These are phyloP conservation scores for Conringia planisiliqua DNA, from an alignment of 345 rosid genomes.

Conservation along the genomic window DNA sequence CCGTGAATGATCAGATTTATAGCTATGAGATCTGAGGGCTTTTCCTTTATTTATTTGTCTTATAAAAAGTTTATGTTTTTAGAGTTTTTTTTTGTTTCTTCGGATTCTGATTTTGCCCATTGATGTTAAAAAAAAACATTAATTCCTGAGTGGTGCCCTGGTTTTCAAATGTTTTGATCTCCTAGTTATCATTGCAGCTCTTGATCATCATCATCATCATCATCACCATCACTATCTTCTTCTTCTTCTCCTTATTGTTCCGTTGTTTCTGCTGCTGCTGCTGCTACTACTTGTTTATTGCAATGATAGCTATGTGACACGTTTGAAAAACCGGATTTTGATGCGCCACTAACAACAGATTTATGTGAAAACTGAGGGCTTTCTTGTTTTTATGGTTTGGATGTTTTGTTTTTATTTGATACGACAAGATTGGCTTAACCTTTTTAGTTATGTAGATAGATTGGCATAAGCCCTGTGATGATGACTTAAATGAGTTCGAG, in stretches of 20 bases:
- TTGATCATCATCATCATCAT: constrained; percentile 16
- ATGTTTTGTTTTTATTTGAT: not conserved
- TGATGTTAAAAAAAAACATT: not conserved
- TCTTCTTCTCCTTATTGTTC: not conserved
- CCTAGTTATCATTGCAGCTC: not conserved
- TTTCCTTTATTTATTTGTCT: too few relatives aligned
- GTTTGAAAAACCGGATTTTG: constrained; percentile 2
- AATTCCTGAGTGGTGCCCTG: constrained; percentile 23
- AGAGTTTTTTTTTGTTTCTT: not conserved
- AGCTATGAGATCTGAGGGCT: constrained; percentile 67
- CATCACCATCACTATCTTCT: constrained; percentile 9
- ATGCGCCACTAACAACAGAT: constrained; percentile 12
- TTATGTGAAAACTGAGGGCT: not conserved
- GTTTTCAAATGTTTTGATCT: not conserved
- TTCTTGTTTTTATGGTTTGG: not conserved
- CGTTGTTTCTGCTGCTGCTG: not conserved
- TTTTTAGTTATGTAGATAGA: not conserved
- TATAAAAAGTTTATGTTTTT: not conserved
- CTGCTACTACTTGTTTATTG: not conserved
- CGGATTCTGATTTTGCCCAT: not conserved
- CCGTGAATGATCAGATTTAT: constrained; percentile 39
- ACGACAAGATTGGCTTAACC: not conserved
- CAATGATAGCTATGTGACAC: not conserved
- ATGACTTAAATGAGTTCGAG: not conserved
- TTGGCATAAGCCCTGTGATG: constrained; percentile 25